A percentile compares a stretch with the other conserved stretches of the same genome.
phyloP scores from a whole-genome alignment of 1,284 basidiomycete genomes.

The Athelia sp. region DNA sequence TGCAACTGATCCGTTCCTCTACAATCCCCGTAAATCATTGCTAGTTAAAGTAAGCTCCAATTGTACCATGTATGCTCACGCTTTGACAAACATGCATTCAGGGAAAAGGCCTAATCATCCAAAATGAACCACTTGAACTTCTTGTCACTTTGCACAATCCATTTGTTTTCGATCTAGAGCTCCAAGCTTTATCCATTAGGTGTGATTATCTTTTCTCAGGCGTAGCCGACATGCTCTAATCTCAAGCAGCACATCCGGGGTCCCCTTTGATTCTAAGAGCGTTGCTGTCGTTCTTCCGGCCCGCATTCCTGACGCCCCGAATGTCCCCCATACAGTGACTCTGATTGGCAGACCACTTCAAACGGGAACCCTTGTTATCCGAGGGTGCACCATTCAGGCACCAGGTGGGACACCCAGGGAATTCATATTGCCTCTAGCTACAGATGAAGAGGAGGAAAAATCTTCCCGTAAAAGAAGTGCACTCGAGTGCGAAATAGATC shows the following conservation, averaged over 20 bases:
- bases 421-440: constrained; percentile 73
- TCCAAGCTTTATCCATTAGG: constrained; percentile 81
- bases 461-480: constrained; percentile 52
- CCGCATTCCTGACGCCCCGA: no score
- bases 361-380: constrained; percentile 66
- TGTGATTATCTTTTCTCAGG: constrained; percentile 21
- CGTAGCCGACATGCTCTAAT: constrained; percentile 7
- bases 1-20: constrained; percentile 77
- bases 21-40: constrained; percentile 73
- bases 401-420: constrained; percentile 69
- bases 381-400: constrained; percentile 76
- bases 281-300: constrained; percentile 62
- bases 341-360: constrained; percentile 65
- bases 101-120: constrained; percentile 67
- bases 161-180: constrained; percentile 85
- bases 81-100: constrained; percentile 22
- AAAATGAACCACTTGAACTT: constrained; percentile 81
- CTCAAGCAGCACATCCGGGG: constrained; percentile 70
- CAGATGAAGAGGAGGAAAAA: constrained; percentile 66
- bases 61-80: constrained; percentile 4
- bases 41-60: constrained; percentile 50
- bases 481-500: constrained; percentile 57
- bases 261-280: constrained; percentile 65
- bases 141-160: constrained; percentile 86
- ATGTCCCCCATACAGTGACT: constrained; percentile 69